Evolutionary conservation across 2,329 filamentous ascomycete species (phyloP).

Genomic region (Chaetomium sp.): DNA sequence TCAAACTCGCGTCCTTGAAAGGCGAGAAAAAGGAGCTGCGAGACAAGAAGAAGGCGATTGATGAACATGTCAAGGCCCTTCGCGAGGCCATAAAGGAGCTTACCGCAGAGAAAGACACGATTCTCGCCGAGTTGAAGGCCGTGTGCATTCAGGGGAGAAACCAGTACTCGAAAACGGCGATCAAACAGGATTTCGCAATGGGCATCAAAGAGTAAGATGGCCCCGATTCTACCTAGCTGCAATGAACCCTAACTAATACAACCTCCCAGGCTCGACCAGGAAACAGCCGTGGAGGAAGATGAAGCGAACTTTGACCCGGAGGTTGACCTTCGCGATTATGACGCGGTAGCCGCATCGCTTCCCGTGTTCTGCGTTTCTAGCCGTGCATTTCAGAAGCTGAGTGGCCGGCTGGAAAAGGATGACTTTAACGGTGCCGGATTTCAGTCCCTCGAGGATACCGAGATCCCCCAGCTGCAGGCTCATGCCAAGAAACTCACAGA

Average conservation of each 20-base stretch:
- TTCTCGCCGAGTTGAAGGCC: slow-evolving; percentile 27
- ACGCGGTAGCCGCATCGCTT: slow-evolving; percentile 46
- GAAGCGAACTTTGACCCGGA: slow-evolving; percentile 49
- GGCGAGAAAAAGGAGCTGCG: slow-evolving; percentile 18
- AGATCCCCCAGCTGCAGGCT: slow-evolving; percentile 50
- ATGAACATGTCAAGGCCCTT: slow-evolving; percentile 4
- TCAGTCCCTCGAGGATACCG: slow-evolving; percentile 45
- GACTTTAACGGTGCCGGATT: slow-evolving; percentile 44
- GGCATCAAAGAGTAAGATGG: slow-evolving; percentile 49
- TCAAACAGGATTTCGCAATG: slow-evolving; percentile 53
- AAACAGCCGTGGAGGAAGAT: slow-evolving; percentile 44
- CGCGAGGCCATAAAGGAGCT: slow-evolving; percentile 23
- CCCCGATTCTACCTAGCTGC: background rate
- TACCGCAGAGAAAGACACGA: slow-evolving; percentile 18
- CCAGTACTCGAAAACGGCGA: slow-evolving; percentile 47
- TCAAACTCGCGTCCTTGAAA: slow-evolving; percentile 30
- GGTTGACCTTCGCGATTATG: slow-evolving; percentile 50
- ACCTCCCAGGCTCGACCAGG: slow-evolving; percentile 43
- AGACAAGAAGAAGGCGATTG: slow-evolving; percentile 15
- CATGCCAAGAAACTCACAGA: slow-evolving; percentile 53
- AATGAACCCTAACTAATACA: slow-evolving; percentile 1
- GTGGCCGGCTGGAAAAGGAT: slow-evolving; percentile 48
- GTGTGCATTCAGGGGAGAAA: slow-evolving; percentile 52
- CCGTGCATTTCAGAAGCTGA: slow-evolving; percentile 56
- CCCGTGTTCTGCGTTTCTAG: slow-evolving; percentile 61